A percentile compares a stretch with the other conserved stretches of the same genome.
phyloP scores from a whole-genome alignment of 1,284 basidiomycete species.

The Ustilago lituana region DNA sequence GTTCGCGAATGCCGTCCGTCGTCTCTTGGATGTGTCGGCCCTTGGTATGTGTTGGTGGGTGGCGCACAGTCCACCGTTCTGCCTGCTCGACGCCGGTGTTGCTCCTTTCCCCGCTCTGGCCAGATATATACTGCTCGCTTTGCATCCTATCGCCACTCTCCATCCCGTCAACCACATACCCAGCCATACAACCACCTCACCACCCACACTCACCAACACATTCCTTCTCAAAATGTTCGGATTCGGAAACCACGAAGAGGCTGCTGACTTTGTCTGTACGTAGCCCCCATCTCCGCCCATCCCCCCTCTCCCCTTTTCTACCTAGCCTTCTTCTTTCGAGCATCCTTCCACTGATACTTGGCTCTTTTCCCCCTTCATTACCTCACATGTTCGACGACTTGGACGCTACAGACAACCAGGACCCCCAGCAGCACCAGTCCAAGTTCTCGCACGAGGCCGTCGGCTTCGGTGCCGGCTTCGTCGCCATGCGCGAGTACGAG shows the following conservation, averaged over 20 bases:
- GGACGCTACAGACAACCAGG: slow-evolving; percentile 36
- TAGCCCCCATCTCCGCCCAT: neutral
- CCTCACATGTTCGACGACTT: neutral
- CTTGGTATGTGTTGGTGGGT: no score
- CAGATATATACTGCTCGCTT: no score
- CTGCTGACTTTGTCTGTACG: slow-evolving; percentile 51
- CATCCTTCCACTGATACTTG: neutral
- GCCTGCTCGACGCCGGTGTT: no score
- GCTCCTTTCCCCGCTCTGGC: neutral
- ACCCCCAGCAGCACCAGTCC: slow-evolving; percentile 50
- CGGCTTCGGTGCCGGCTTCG: slow-evolving; percentile 68
- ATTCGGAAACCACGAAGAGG: slow-evolving; percentile 51
- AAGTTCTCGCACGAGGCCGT: slow-evolving; percentile 75
- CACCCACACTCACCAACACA: neutral
- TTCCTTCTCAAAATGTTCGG: slow-evolving; percentile 48
- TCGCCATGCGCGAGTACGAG: slow-evolving; percentile 74
- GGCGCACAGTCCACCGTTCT: no score
- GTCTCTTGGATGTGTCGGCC: no score
- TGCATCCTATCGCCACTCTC: no score
- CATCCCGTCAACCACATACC: neutral
- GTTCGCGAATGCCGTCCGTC: no score
- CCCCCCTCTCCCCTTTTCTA: neutral
- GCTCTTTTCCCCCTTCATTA: neutral
- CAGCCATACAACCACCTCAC: neutral
- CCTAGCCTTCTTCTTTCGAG: neutral